Base-by-base conservation (phyloP, 805 yeast species). In the Wickerhamomyces hampshirensis region DNA sequence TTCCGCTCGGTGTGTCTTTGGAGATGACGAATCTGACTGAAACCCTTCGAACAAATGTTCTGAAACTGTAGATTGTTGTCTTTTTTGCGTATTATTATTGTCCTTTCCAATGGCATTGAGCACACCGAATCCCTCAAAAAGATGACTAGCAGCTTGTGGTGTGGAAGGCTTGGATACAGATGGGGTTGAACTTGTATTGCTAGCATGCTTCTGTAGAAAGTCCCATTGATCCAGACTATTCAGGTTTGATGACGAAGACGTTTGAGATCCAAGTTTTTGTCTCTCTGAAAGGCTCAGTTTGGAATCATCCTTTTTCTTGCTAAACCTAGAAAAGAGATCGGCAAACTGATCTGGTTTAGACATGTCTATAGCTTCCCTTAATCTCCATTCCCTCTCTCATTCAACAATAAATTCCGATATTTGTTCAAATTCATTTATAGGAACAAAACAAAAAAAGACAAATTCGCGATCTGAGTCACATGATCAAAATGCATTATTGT, bases 261-360 rank as follows among this genome's bases (percentile, higher is more conserved):
- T 42, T 10, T 26, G 13, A 8, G 40, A 39, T 13, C 42, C n/a
- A 11, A 46, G 34, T 34, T 48, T 51, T 46, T 59, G 60, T 31
- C 66, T 56, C 43, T 69, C 68, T 3, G 56, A 51, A 31, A 66
- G 37, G 0, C 64, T 47, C 24, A 65, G 31, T 21, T 55, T 56
- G 1, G 59, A 43, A 18, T 46, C 46, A 18, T 50, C 48, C 27
- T 47, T 44, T 32, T 53, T 54, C 38, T 51, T 48, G 9, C 51
- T 19, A 12, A 42, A 33, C 3, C 51, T 43, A 12, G 48, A 33
- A 11, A 55, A 44, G 4, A 55, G 34, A 21, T 52, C 53, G 2
- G 59, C 58, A 34, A 55, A 55, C 34, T 55, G 53, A 28, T 55
- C 59, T 13, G 34, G 33, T 27, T 44, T 44, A 4, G 52, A 36